phyloP scores from a whole-genome alignment of 2,329 filamentous ascomycete genomes.

The Colletotrichum tabaci region DNA sequence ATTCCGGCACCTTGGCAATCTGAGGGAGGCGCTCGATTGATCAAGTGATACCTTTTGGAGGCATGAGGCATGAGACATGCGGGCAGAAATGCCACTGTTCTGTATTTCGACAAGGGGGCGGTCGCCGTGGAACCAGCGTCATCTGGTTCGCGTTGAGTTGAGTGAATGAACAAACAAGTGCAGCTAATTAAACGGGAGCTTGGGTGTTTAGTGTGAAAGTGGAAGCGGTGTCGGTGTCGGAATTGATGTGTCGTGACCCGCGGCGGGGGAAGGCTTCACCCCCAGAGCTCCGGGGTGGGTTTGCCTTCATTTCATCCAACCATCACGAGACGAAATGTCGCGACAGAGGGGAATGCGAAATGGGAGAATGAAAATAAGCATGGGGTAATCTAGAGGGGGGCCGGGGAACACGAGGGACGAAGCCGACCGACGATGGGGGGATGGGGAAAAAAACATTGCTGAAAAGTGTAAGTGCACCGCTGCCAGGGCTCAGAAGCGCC shows the following conservation, averaged over 20 bases:
- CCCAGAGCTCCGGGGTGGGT: conserved; percentile 14
- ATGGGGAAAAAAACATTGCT: neutral
- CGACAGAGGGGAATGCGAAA: conserved; percentile 31
- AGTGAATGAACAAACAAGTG: neutral
- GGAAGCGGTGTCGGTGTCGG: conserved; percentile 11
- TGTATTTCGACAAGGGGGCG: neutral
- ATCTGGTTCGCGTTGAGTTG: conserved; percentile 14
- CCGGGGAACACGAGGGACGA: conserved; percentile 34
- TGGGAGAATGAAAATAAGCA: conserved; percentile 15
- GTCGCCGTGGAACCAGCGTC: conserved; percentile 21
- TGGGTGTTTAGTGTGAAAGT: neutral
- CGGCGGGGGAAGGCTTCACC: conserved; percentile 10
- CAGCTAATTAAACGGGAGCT: conserved; percentile 8
- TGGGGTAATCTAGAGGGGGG: conserved; percentile 28
- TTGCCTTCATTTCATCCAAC: neutral
- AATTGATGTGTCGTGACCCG: conserved; percentile 1
- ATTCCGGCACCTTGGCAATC: conserved; percentile 20
- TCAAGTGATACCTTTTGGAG: neutral
- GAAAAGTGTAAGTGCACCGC: conserved; percentile 9
- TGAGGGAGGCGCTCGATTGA: neutral
- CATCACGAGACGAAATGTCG: conserved; percentile 36
- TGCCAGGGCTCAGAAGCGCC: neutral
- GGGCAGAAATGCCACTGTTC: neutral
- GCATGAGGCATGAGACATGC: neutral
- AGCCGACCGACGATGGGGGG: conserved; percentile 32